phyloP scores from a whole-genome alignment of 257 asterid species.

The Solanum verrucosum region DNA sequence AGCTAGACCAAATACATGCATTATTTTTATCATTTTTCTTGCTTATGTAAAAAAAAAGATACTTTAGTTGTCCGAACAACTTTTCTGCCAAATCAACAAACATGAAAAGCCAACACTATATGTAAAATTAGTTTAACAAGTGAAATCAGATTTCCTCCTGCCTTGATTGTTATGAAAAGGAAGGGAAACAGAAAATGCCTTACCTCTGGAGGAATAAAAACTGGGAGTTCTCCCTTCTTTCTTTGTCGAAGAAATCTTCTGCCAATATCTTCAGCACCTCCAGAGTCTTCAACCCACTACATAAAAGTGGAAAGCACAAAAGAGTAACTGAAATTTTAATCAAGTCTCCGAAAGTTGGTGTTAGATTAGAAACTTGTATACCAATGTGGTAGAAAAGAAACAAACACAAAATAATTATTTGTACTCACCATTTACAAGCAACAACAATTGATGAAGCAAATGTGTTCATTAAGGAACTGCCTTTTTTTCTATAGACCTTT shows the following conservation, averaged over 20 bases:
- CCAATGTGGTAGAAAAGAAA: not conserved
- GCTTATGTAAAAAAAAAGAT: no score
- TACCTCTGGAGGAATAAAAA: conserved; percentile 77
- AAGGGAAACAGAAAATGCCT: not conserved
- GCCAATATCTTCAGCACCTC: conserved; percentile 74
- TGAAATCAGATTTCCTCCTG: not conserved
- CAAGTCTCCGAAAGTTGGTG: not conserved
- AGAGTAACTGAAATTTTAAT: not conserved
- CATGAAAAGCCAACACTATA: not conserved
- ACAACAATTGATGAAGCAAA: not conserved
- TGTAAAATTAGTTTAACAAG: not conserved
- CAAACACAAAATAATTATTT: not conserved
- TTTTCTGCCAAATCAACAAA: not conserved
- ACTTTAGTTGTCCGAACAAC: not conserved
- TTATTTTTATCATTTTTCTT: no score
- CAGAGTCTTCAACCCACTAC: conserved; percentile 78
- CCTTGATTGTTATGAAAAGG: not conserved
- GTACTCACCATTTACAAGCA: not conserved
- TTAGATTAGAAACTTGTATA: not conserved
- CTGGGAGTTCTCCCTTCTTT: conserved; percentile 74
- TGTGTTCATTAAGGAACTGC: not conserved
- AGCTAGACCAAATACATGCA: not conserved
- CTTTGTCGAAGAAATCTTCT: conserved; percentile 52
- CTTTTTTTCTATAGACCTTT: not conserved
- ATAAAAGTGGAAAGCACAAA: not conserved